Evolutionary conservation across 306 rosid genomes (phyloP).

Genomic region (Aeschynomene evenia): DNA sequence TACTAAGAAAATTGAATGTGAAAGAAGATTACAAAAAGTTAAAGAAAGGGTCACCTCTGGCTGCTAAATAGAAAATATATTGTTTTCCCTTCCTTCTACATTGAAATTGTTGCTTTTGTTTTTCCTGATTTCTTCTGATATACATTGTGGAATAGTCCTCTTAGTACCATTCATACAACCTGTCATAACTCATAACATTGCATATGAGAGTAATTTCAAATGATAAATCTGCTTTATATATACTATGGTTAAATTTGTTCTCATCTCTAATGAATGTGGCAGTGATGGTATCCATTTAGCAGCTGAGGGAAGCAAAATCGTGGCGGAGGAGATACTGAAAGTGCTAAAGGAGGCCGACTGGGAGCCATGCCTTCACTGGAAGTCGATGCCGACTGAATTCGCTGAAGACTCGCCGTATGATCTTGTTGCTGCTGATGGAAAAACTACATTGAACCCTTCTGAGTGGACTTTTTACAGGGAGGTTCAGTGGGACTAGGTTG

Average conservation of each 20-base stretch:
- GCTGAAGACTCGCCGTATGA: conserved; percentile 77
- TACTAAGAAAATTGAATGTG: background rate
- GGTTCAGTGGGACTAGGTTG: conserved; percentile 62
- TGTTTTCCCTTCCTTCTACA: background rate
- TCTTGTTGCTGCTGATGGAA: conserved; percentile 85
- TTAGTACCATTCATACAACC: background rate
- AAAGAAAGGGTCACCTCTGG: background rate
- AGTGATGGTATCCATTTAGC: conserved; percentile 96
- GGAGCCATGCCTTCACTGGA: conserved; percentile 92
- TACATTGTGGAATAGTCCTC: background rate
- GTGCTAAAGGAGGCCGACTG: conserved; percentile 81
- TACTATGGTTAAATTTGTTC: background rate
- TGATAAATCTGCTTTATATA: background rate
- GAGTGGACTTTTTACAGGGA: conserved; percentile 83
- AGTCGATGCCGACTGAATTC: conserved; percentile 73
- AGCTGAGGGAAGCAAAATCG: conserved; percentile 84
- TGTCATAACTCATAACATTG: background rate
- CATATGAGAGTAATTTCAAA: background rate
- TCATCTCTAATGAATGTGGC: conserved; percentile 14
- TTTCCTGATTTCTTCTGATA: background rate
- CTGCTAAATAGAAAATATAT: background rate
- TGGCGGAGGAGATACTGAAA: conserved; percentile 73
- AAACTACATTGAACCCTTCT: conserved; percentile 68
- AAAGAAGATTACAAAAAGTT: background rate
- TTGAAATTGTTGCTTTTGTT: background rate